phyloP scores from a whole-genome alignment of 2,329 filamentous ascomycete genomes.

The Plectosphaerella cucumerina region DNA sequence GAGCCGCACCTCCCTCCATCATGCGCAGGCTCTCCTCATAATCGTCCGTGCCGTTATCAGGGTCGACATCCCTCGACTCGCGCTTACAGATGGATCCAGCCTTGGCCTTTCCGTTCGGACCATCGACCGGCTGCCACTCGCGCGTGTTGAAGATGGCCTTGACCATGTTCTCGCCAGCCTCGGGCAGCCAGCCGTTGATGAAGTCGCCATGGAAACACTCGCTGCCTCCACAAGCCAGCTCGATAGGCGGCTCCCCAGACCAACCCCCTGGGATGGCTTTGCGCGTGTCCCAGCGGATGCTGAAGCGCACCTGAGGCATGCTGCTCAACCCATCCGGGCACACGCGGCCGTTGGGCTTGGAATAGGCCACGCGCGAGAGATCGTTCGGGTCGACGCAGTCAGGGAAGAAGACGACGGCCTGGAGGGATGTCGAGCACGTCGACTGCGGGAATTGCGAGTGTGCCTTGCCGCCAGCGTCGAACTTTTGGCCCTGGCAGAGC shows the following conservation, averaged over 20 bases:
- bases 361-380: constrained; percentile 12
- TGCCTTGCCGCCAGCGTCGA: constrained; percentile 7
- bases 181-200: constrained; percentile 38
- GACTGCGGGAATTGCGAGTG: constrained; percentile 10
- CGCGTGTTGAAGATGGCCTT: constrained; percentile 22
- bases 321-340: constrained; percentile 37
- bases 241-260: constrained; percentile 38
- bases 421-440: constrained; percentile 19
- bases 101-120: constrained; percentile 24
- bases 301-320: constrained; percentile 43
- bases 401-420: constrained; percentile 17
- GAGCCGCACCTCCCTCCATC: constrained; percentile 3
- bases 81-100: constrained; percentile 16
- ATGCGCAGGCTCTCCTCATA: constrained; percentile 22
- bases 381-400: constrained; percentile 15
- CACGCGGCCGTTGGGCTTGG: constrained; percentile 13
- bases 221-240: constrained; percentile 34
- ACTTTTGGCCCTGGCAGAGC: constrained; percentile 8
- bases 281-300: constrained; percentile 37
- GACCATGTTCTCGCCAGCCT: constrained; percentile 34
- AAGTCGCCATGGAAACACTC: constrained; percentile 40
- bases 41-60: constrained; percentile 27
- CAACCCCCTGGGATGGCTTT: constrained; percentile 36
- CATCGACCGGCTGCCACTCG: constrained; percentile 19
- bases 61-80: constrained; percentile 29